Evolutionary conservation across 495 filamentous ascomycete genomes (phyloP), one percentile per base, ranked within the genome.

Genomic region (Parmelia sp.): DNA sequence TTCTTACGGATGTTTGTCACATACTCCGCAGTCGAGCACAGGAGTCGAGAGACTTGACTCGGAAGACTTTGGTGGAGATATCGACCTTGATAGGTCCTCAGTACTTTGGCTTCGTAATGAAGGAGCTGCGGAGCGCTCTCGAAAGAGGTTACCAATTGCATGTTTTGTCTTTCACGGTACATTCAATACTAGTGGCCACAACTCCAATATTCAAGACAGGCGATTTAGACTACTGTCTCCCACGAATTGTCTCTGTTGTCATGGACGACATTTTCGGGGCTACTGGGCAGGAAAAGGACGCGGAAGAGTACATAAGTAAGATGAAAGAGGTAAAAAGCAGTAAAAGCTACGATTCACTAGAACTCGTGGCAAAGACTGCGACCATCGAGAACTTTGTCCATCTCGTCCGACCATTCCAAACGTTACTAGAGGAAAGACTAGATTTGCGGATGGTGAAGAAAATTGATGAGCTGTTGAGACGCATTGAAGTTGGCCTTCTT

Each of bases 321-420:
- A 96, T 96, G 90, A 95, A 91, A 75, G 94, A 99, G 77, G 88
- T 97, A 25, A 97, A 96, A 78, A 92, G 89, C 71, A 97, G 89
- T 79, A 97, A 96, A 77, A 96, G 92, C 71, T 95, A 88, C 68
- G 94, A 97, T 69, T 96, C 95, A 6, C 96, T 97, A 90, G 94
- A 97, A 70, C 79, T 97, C 61, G 80, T 97, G 61, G 88, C 94
- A 29, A 88, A 86, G 72, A 88, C 84, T 55, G 84, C 91, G 11
- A 91, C 90, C 15, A 77, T 96, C 40, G 78, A 74, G 40, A 83
- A 86, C 60, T 82, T 98, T n/a, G 83, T 84, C 7, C 82, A 86
- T 35, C 82, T 98, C 27, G 78, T 96, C 63, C 78, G 78, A 55
- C 94, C 94, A 9, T 76, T 97, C 53, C 89, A 90, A 68, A 73